A percentile compares a stretch with the other conserved stretches of the same genome.
phyloP scores from a whole-genome alignment of 225 moss, liverwort and hornwort species.

The Straminergon stramineum region DNA sequence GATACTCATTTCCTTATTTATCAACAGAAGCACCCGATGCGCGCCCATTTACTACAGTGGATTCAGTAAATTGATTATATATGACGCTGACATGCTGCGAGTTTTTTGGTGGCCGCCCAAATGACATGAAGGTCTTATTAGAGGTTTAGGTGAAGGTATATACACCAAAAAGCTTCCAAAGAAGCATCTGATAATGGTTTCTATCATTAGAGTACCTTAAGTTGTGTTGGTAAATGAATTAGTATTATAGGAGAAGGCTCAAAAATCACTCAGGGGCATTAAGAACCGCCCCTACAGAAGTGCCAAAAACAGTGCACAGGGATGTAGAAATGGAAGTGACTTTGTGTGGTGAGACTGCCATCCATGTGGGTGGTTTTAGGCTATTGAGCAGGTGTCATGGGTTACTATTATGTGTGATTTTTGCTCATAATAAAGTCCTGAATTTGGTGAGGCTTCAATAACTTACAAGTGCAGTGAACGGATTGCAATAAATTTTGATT shows the following conservation, averaged over 20 bases:
- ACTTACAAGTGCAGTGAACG: no score
- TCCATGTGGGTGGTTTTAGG: no score
- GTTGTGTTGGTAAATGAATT: background rate
- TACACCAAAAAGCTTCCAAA: background rate
- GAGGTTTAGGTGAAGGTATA: slow-evolving; percentile 1
- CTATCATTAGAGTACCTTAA: background rate
- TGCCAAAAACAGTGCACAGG: no score
- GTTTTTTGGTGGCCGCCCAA: background rate
- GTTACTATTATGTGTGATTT: no score
- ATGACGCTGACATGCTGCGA: background rate
- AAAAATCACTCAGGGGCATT: no score
- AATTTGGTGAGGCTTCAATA: no score
- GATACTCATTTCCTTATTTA: slow-evolving; percentile 12
- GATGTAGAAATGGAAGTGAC: no score
- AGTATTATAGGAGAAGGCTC: background rate
- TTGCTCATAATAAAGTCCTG: no score
- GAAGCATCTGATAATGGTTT: background rate
- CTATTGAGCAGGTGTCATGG: no score
- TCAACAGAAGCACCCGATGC: background rate
- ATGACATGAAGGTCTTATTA: background rate
- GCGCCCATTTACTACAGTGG: background rate
- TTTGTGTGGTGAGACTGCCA: no score
- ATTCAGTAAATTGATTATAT: background rate
- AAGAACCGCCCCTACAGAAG: no score
- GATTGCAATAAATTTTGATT: no score